Percentiles rank a stretch among this genome's conserved stretches.
These are phyloP conservation scores for Pugionium cornutum DNA, from an alignment of 345 rosid genomes.

Conservation along the genomic window DNA sequence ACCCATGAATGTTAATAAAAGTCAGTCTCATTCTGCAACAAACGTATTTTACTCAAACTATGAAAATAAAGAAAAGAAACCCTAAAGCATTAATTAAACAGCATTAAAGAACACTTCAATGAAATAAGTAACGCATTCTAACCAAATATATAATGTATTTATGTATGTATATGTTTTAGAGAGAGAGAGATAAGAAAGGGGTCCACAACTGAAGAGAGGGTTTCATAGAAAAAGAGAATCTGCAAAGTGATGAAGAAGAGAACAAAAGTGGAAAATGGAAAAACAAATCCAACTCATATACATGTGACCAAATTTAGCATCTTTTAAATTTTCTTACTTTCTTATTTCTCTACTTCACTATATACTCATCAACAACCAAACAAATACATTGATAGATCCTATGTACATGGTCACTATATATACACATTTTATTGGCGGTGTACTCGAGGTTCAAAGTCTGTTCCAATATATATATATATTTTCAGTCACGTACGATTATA, in stretches of 20 bases:
- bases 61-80: constrained; percentile 39
- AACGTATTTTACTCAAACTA: constrained; percentile 34
- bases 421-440: constrained; percentile 40
- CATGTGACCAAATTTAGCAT: constrained; percentile 49
- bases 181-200: constrained; percentile 31
- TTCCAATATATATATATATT: constrained; percentile 27
- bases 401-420: constrained; percentile 32
- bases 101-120: constrained; percentile 14
- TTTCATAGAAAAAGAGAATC: constrained; percentile 46
- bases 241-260: constrained; percentile 45
- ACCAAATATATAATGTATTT: constrained; percentile 11
- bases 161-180: constrained; percentile 9
- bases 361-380: constrained; percentile 34
- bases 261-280: constrained; percentile 46
- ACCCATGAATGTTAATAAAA: constrained; percentile 42
- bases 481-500: constrained; percentile 32
- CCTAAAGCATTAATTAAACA: constrained; percentile 29
- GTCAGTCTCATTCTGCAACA: constrained; percentile 34
- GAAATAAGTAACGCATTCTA: constrained; percentile 29
- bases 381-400: constrained; percentile 43
- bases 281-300: constrained; percentile 44
- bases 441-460: constrained; percentile 42
- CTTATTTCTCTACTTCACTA: constrained; percentile 40
- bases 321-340: constrained; percentile 32
- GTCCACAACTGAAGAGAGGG: constrained; percentile 27